Conservation (phyloP, 108 stramenopile genomes). For the Fistulifera solaris region DNA sequence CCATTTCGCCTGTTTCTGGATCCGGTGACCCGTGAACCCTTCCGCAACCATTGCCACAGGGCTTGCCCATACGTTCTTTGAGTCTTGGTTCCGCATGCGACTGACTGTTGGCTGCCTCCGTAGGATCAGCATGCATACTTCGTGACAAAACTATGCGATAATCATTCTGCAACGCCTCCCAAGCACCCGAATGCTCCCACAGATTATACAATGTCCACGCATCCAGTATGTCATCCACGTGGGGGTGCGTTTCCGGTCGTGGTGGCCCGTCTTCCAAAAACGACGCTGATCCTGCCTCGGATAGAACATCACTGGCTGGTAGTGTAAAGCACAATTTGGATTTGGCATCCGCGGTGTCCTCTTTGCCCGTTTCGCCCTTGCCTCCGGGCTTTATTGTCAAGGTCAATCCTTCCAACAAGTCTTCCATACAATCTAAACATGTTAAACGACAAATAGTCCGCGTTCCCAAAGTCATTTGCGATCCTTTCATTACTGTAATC, state of each 20-base stretch:
- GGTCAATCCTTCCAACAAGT: conserved; percentile 29
- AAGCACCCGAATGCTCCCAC: conserved; percentile 57
- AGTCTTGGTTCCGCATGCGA: conserved; percentile 9
- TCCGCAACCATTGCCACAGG: conserved; percentile 25
- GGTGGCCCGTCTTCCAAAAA: conserved; percentile 48
- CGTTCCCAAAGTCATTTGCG: conserved; percentile 42
- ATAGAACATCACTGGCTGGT: conserved; percentile 35
- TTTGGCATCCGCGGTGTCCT: not conserved
- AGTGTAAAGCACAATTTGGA: conserved; percentile 31
- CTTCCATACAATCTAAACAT: conserved; percentile 55
- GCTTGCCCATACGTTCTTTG: conserved; percentile 17
- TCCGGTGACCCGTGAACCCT: conserved; percentile 28
- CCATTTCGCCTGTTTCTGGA: conserved; percentile 20
- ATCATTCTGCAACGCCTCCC: conserved; percentile 53
- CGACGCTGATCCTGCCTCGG: conserved; percentile 40
- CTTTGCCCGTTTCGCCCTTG: not conserved
- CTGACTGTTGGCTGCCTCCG: conserved; percentile 8
- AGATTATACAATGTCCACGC: conserved; percentile 54
- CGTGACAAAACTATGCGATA: conserved; percentile 32
- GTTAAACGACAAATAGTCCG: conserved; percentile 46
- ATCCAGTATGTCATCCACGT: conserved; percentile 39
- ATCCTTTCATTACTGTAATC: conserved; percentile 35
- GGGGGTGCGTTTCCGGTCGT: conserved; percentile 32
- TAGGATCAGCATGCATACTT: conserved; percentile 33
- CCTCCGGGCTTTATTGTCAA: conserved; percentile 22